Base-by-base conservation (phyloP, 768 basidiomycete genomes). In the Boletellus sp. region DNA sequence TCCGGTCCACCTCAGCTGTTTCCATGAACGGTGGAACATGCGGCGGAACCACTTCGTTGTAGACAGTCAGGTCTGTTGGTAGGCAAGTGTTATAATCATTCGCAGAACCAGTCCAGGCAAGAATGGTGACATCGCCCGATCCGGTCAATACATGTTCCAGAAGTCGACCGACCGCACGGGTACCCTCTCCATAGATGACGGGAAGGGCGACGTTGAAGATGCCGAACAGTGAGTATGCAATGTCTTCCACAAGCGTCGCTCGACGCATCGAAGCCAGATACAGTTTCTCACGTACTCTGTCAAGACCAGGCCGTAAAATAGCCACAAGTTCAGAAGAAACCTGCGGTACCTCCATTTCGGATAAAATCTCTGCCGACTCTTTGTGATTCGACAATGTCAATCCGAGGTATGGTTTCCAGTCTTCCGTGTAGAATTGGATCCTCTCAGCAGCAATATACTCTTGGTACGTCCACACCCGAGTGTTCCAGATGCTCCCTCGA, bases 41-140 rank as follows among this genome's bases (percentile, higher is more conserved):
- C 1, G 50, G 41, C 3, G 51, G 43, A 1, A 39, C 17, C 1
- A 47, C 5, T 20, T 43, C 40, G 19, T 45, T 13, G 33, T 53
- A 56, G 10, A 44, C 45, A 0, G 45, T 43, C 19, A 50, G 34
- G 15, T 39, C 9, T 24, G 17, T 15, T 2, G 50, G 55, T 3
- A 57, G 41, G 15, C 50, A 54, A 15, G 49, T 56, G 16, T 50
- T 35, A 23, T 54, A 45, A 13, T 26, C 19, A 19, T 52, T 45
- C 55, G 93, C 87, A 31, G 75, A 96, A 8, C 47, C 47, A 7
- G 40, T 48, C 48, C 48, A 42, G 4, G 40, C 48, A 35, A 48
- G 40, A 19, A 48, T 35, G 3, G 33, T 41, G 16, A 28, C 34
- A n/a, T 48, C 48, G 6, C 48, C 34, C 11, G 48, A 48, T 23